phyloP scores from a whole-genome alignment of 768 basidiomycete species.

The Lactarius hatsudake region DNA sequence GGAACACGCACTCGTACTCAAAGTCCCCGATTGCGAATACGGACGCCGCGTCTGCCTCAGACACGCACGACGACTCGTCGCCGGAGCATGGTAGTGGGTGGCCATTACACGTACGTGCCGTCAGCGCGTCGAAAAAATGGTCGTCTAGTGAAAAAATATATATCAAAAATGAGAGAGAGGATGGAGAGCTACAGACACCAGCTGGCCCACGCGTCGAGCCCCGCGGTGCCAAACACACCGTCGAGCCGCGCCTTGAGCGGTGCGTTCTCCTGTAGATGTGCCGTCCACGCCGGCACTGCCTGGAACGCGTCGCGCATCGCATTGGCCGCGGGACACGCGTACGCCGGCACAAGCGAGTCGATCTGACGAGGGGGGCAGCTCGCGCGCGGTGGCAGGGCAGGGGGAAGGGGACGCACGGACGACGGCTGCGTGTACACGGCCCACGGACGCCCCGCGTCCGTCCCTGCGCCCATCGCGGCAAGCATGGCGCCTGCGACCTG shows the following conservation, averaged over 20 bases:
- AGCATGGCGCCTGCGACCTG: constrained; percentile 47
- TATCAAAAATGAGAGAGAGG: neutral
- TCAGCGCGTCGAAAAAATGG: constrained; percentile 53
- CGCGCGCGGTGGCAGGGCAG: neutral
- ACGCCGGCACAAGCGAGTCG: constrained; percentile 46
- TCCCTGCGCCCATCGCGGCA: constrained; percentile 43
- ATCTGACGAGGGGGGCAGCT: constrained; percentile 35
- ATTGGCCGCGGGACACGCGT: constrained; percentile 43
- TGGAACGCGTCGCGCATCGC: constrained; percentile 42
- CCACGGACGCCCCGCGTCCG: constrained; percentile 33
- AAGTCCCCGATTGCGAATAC: constrained; percentile 41
- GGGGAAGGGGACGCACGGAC: constrained; percentile 34
- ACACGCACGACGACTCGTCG: constrained; percentile 36
- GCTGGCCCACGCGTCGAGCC: constrained; percentile 41
- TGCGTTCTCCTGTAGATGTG: constrained; percentile 41
- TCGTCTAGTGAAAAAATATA: constrained; percentile 35
- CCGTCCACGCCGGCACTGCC: constrained; percentile 45
- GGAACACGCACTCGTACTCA: constrained; percentile 39
- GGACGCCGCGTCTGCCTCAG: constrained; percentile 37
- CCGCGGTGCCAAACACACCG: constrained; percentile 41
- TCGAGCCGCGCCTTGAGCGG: constrained; percentile 40
- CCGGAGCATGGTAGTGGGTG: constrained; percentile 46
- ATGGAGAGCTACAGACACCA: constrained; percentile 40
- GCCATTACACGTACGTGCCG: constrained; percentile 45
- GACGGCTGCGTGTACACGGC: constrained; percentile 43